Evolutionary conservation across 1,284 basidiomycete species (phyloP), one percentile per base, ranked within the genome.

Genomic region (Irpex sp.): DNA sequence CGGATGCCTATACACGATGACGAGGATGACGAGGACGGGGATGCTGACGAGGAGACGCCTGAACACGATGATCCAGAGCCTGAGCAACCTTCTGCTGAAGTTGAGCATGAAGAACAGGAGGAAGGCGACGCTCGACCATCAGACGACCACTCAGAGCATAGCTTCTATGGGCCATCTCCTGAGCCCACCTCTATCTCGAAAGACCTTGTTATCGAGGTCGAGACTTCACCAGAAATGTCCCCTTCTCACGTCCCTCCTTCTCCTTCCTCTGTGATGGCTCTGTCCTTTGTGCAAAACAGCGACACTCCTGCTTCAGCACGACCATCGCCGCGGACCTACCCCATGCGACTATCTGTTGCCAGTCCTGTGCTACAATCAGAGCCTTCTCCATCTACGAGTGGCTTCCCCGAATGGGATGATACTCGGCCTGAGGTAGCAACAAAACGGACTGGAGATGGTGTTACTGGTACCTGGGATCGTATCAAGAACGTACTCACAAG

Each of bases 391-490:
- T 73, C 83, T 55, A 74, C 76, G 59, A 75, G 79, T 4, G 87
- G 88, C 37, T 85, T 73, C 37, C 60, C 81, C 44, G 83, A 85
- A 11, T 84, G 83, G 70, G 85, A 85, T 69, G 88, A 87, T 57
- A 81, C 82, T 5, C 77, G 80, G 38, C 76, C 77, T 37, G 85
- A 85, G 63, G 72, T 78, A 37, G 79, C 82, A 1, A 76, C 81
- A 11, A 90, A 88, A 69, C 82, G 85, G 36, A 82, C 79, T 61
- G 84, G 77, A 11, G 85, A 86, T 55, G 72, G 75, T n/a, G 77
- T 82, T 37, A 86, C 84, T 65, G 54, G 54, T 26, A 77, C 85
- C 55, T 92, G 89, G 90, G 84, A 88, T 65, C 89, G 85, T 70
- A 78, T 89, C 63, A 87, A 87, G 71, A 81, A 76, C 65, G 81